These are phyloP conservation scores for Umbellularia californica DNA, from an alignment of 164 flowering plant genomes.

Conservation along the genomic window DNA sequence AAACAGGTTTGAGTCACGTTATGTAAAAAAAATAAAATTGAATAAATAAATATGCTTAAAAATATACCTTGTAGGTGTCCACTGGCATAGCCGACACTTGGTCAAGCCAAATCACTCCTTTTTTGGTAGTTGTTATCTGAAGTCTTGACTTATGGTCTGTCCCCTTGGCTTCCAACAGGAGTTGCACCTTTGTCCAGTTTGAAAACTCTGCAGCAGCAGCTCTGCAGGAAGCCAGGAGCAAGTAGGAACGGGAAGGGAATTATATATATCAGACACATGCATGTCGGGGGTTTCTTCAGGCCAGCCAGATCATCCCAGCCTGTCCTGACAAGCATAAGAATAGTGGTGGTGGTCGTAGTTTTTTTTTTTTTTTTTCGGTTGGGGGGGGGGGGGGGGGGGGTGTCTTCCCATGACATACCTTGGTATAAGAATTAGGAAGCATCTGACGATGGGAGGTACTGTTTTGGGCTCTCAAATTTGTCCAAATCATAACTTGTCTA, in stretches of 20 bases:
- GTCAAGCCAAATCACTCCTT: constrained; percentile 87
- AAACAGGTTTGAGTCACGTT: no score
- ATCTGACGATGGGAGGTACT: no score
- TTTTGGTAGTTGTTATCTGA: constrained; percentile 59
- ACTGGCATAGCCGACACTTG: constrained; percentile 88
- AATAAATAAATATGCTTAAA: no score
- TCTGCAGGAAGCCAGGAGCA: constrained; percentile 33
- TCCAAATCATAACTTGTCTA: no score
- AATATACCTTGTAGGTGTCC: constrained; percentile 75
- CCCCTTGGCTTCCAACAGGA: constrained; percentile 53
- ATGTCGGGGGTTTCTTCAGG: background rate
- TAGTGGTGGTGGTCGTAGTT: no score
- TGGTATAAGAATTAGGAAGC: no score
- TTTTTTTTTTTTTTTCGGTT: no score
- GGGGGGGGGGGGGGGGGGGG: accelerated
- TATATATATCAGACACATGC: background rate
- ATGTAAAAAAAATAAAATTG: no score
- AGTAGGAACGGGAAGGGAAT: background rate
- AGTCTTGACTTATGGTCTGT: constrained; percentile 64
- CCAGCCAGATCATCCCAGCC: no score
- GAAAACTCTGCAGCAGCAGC: constrained; percentile 49
- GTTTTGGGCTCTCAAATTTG: no score
- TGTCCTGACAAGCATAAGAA: no score
- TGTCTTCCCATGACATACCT: no score
- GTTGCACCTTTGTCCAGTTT: constrained; percentile 72